These are phyloP conservation scores for Suillus hirtellus DNA, from an alignment of 768 basidiomycete species.

Conservation along the genomic window DNA sequence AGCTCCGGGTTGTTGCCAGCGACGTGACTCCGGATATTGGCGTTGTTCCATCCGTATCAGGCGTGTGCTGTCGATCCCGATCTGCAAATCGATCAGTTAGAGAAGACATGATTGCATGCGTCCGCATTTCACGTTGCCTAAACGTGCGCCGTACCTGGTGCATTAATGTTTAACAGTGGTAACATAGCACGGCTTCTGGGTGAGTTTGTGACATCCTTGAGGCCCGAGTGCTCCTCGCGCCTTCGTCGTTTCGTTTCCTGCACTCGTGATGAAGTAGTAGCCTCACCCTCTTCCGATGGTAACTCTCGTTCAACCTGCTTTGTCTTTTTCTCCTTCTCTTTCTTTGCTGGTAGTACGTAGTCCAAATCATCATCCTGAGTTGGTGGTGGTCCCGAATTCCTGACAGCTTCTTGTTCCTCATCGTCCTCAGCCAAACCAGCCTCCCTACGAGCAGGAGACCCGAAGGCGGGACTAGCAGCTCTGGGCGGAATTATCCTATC, in stretches of 20 bases:
- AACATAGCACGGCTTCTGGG: constrained; percentile 39
- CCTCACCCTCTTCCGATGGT: constrained; percentile 25
- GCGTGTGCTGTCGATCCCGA: constrained; percentile 38
- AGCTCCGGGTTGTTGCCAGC: constrained; percentile 38
- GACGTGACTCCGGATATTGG: constrained; percentile 39
- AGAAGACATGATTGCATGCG: not conserved
- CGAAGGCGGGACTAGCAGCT: constrained; percentile 68
- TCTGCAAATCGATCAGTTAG: constrained; percentile 27
- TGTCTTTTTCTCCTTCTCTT: constrained; percentile 42
- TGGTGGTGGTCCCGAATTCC: constrained; percentile 15
- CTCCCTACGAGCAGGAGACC: constrained; percentile 56
- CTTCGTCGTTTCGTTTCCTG: constrained; percentile 44
- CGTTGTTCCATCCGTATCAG: constrained; percentile 35
- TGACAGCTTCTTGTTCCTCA: constrained; percentile 48
- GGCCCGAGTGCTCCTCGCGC: constrained; percentile 37
- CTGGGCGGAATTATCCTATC: constrained; percentile 48
- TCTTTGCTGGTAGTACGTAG: constrained; percentile 32
- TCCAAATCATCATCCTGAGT: constrained; percentile 24
- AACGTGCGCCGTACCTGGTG: constrained; percentile 33
- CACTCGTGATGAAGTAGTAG: constrained; percentile 24
- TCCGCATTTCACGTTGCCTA: not conserved
- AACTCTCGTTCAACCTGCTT: constrained; percentile 22
- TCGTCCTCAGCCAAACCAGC: constrained; percentile 58
- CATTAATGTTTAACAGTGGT: constrained; percentile 37
- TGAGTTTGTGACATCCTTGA: constrained; percentile 69